phyloP scores from a whole-genome alignment of 768 basidiomycete genomes.

The Coprinopsis strossmayeri region DNA sequence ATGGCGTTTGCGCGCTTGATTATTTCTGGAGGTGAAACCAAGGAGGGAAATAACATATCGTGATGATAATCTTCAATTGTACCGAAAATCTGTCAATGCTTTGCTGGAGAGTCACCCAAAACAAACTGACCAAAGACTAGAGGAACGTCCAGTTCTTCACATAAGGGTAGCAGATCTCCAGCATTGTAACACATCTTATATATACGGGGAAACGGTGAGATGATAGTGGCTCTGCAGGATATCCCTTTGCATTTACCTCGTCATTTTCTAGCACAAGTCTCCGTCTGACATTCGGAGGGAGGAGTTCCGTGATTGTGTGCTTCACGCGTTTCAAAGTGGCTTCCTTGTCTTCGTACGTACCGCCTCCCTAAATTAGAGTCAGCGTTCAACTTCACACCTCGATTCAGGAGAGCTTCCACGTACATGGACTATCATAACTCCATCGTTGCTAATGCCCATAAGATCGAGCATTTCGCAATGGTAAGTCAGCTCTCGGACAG shows the following conservation, averaged over 20 bases:
- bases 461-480: slow-evolving; percentile 84
- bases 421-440: slow-evolving; percentile 84
- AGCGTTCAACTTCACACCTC: neutral
- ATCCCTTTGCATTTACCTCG: no score
- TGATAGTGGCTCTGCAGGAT: no score
- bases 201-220: no score
- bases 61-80: slow-evolving; percentile 70
- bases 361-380: slow-evolving; percentile 50
- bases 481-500: slow-evolving; percentile 77
- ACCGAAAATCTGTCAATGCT: neutral
- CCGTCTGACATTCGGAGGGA: slow-evolving; percentile 57
- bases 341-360: slow-evolving; percentile 76
- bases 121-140: slow-evolving; percentile 50
- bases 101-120: neutral
- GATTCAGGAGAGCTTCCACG: slow-evolving; percentile 15
- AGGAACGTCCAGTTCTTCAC: slow-evolving; percentile 75
- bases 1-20: slow-evolving; percentile 72
- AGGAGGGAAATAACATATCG: slow-evolving; percentile 60
- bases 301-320: slow-evolving; percentile 51
- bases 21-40: slow-evolving; percentile 55
- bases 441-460: slow-evolving; percentile 78
- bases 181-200: slow-evolving; percentile 83
- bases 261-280: slow-evolving; percentile 92
- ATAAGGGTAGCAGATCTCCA: slow-evolving; percentile 82
- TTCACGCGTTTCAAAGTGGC: slow-evolving; percentile 68